These are phyloP conservation scores for Ustilago curta DNA, from an alignment of 1,284 basidiomycete species.

Conservation along the genomic window DNA sequence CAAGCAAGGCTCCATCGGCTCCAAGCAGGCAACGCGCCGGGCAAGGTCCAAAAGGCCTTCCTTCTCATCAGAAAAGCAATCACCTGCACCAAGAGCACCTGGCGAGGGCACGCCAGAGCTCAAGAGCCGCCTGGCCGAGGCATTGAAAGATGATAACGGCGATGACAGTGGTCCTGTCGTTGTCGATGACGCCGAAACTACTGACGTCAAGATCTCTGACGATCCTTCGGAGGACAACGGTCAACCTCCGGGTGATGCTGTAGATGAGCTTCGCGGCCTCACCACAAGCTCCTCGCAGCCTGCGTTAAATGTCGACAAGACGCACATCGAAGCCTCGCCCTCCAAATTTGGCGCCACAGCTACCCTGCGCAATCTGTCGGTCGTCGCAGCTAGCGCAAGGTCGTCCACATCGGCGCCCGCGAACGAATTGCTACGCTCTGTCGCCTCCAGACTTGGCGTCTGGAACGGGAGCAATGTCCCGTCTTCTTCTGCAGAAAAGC, in stretches of 20 bases:
- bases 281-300: conserved; percentile 31
- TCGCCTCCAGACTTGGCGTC: conserved; percentile 43
- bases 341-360: conserved; percentile 28
- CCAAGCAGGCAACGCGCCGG: conserved; percentile 6
- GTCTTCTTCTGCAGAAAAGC: conserved; percentile 11
- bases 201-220: conserved; percentile 30
- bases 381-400: conserved; percentile 29
- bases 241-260: neutral
- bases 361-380: conserved; percentile 31
- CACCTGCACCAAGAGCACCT: conserved; percentile 9
- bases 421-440: conserved; percentile 50
- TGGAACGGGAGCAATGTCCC: conserved; percentile 20
- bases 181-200: conserved; percentile 41
- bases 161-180: conserved; percentile 22
- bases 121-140: conserved; percentile 28
- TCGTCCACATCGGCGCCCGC: conserved; percentile 34
- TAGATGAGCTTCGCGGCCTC: conserved; percentile 12
- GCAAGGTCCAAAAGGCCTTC: conserved; percentile 17
- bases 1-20: conserved; percentile 20
- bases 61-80: conserved; percentile 24
- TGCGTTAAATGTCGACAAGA: conserved; percentile 40
- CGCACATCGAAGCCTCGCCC: conserved; percentile 25
- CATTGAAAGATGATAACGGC: conserved; percentile 21
- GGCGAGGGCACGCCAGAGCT: conserved; percentile 27
- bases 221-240: conserved; percentile 2